These are phyloP conservation scores for Tephrocybe sp. DNA, from an alignment of 768 basidiomycete species.

Conservation along the genomic window DNA sequence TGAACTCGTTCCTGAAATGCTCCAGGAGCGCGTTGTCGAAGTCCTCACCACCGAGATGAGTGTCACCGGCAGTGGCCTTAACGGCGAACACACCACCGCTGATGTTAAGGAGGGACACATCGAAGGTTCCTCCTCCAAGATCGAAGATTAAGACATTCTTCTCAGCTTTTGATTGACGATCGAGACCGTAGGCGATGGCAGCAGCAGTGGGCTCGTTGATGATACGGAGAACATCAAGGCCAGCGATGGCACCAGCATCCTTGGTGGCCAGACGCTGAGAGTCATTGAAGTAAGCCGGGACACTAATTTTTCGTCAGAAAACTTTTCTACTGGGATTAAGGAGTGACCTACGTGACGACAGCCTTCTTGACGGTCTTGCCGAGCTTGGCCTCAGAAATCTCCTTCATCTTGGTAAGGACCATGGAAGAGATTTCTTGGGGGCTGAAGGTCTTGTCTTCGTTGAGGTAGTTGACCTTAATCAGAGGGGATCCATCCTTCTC, in stretches of 20 bases:
- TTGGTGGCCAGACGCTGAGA: conserved; percentile 99
- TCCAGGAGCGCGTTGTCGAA: conserved; percentile 98
- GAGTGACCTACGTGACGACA: conserved; percentile 83
- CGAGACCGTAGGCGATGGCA: conserved; percentile 98
- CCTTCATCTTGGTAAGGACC: conserved; percentile 99
- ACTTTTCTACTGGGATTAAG: not conserved
- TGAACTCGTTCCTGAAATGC: conserved; percentile 99
- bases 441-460: conserved; percentile 93
- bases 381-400: conserved; percentile 98
- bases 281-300: conserved; percentile 99
- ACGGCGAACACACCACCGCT: conserved; percentile 98
- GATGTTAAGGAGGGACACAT: conserved; percentile 98
- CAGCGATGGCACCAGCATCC: conserved; percentile 97
- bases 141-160: conserved; percentile 99
- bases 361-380: conserved; percentile 99
- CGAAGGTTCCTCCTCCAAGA: conserved; percentile 99
- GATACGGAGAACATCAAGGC: conserved; percentile 99
- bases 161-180: conserved; percentile 92
- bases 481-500: conserved; percentile 97
- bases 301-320: conserved; percentile 39
- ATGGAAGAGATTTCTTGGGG: conserved; percentile 99
- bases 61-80: conserved; percentile 99
- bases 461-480: conserved; percentile 95
- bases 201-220: conserved; percentile 99
- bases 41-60: conserved; percentile 99